Percentiles rank a stretch among this genome's conserved stretches.
Conservation (phyloP, 2,329 filamentous ascomycete species). For the Trichoderma koningii region DNA sequence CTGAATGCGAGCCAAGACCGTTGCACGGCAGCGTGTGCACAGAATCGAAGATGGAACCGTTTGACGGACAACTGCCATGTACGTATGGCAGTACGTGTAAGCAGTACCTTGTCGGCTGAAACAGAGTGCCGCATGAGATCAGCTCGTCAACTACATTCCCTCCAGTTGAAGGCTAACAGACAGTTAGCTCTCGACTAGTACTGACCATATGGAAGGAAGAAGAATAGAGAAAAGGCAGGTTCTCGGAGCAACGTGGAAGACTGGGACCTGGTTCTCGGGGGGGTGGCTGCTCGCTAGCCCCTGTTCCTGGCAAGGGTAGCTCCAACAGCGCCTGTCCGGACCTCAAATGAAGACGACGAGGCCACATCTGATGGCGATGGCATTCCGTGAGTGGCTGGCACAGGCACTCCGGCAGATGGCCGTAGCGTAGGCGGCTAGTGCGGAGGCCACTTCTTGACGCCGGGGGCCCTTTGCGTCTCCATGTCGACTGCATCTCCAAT, state of each 20-base stretch:
- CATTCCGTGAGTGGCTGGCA: slow-evolving; percentile 12
- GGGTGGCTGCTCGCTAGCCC: neutral
- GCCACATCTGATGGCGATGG: slow-evolving; percentile 7
- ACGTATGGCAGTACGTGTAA: neutral
- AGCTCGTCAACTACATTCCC: neutral
- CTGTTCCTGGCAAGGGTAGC: slow-evolving; percentile 12
- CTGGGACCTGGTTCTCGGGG: neutral
- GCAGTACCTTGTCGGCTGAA: neutral
- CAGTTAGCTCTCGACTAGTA: neutral
- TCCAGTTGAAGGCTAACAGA: neutral
- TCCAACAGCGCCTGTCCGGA: slow-evolving; percentile 8
- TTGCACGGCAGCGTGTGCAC: slow-evolving; percentile 3
- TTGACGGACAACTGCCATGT: slow-evolving; percentile 5
- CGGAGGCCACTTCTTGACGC: slow-evolving; percentile 24
- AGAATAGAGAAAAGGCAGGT: neutral
- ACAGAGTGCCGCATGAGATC: slow-evolving; percentile 2
- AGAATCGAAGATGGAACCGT: neutral
- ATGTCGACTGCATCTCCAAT: slow-evolving; percentile 14
- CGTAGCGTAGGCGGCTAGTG: slow-evolving; percentile 8
- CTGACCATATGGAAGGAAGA: neutral
- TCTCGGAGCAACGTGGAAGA: neutral
- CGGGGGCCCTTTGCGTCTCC: neutral
- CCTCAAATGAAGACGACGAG: slow-evolving; percentile 23
- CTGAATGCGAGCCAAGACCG: slow-evolving; percentile 18
- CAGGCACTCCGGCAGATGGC: slow-evolving; percentile 13